Conservation (phyloP, 2,329 filamentous ascomycete genomes). For the Fusarium kyushuense region DNA sequence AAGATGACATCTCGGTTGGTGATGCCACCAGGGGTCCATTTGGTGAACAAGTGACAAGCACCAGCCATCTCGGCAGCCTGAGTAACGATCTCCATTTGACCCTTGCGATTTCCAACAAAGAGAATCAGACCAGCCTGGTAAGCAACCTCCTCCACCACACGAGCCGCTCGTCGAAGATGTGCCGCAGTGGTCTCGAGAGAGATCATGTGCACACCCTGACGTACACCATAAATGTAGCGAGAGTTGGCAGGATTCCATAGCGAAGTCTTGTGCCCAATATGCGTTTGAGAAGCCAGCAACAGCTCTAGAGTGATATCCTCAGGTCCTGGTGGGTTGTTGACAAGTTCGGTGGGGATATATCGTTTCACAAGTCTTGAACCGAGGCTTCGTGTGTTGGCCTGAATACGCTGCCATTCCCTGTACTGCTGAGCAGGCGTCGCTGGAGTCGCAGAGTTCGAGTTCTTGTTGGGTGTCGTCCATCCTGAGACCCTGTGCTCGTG, state of each 20-base stretch:
- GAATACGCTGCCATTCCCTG: slow-evolving; percentile 53
- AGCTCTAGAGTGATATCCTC: slow-evolving; percentile 90
- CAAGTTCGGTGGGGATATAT: slow-evolving; percentile 75
- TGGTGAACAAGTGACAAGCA: slow-evolving; percentile 89
- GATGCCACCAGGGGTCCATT: slow-evolving; percentile 91
- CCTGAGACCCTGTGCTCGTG: slow-evolving; percentile 51
- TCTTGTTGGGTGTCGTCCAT: slow-evolving; percentile 52
- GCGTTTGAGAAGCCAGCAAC: slow-evolving; percentile 86
- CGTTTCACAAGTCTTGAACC: slow-evolving; percentile 64
- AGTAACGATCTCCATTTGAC: slow-evolving; percentile 84
- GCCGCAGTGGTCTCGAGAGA: slow-evolving; percentile 89
- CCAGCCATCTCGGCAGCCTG: slow-evolving; percentile 81
- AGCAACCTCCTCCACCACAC: slow-evolving; percentile 88
- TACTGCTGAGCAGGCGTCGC: slow-evolving; percentile 56
- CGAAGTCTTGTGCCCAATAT: slow-evolving; percentile 90
- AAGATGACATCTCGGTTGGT: slow-evolving; percentile 94
- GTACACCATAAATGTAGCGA: slow-evolving; percentile 91
- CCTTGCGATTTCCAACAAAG: slow-evolving; percentile 88
- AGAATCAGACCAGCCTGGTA: slow-evolving; percentile 86
- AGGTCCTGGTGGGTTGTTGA: slow-evolving; percentile 78
- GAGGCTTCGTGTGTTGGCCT: slow-evolving; percentile 59
- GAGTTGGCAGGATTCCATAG: slow-evolving; percentile 96
- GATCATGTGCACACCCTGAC: slow-evolving; percentile 92
- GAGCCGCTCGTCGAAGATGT: slow-evolving; percentile 91
- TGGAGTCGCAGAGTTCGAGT: slow-evolving; percentile 53